Percentiles rank a stretch among this genome's conserved stretches.
Conservation (phyloP, 345 rosid species). For the Turritis glabra region DNA sequence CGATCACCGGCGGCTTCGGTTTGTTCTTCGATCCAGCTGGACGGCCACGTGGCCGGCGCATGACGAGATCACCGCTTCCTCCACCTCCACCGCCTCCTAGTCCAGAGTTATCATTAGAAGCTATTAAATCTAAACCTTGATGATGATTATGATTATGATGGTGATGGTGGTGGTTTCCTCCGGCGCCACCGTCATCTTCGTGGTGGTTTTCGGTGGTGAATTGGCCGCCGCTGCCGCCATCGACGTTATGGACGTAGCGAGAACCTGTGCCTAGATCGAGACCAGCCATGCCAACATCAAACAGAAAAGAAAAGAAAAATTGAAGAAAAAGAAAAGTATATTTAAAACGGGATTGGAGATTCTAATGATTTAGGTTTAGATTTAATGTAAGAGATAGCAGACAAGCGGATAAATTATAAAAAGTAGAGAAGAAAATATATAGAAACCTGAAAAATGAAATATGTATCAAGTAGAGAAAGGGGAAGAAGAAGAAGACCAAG, state of each 20-base stretch:
- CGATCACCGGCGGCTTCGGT: slow-evolving; percentile 84
- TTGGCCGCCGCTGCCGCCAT: slow-evolving; percentile 8
- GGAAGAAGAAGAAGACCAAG: slow-evolving; percentile 33
- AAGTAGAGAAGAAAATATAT: slow-evolving; percentile 37
- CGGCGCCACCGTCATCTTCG: slow-evolving; percentile 48
- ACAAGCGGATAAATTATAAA: slow-evolving; percentile 32
- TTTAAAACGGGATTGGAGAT: slow-evolving; percentile 21
- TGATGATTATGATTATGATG: slow-evolving; percentile 31
- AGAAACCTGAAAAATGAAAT: slow-evolving; percentile 37
- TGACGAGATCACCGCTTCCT: slow-evolving; percentile 57
- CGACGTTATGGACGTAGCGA: slow-evolving; percentile 38
- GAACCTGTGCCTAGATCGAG: slow-evolving; percentile 48
- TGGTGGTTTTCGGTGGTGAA: slow-evolving; percentile 52
- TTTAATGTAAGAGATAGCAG: slow-evolving; percentile 26
- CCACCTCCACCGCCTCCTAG: slow-evolving; percentile 44
- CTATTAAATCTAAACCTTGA: slow-evolving; percentile 34
- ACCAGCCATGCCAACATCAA: slow-evolving; percentile 47
- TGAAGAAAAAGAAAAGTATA: slow-evolving; percentile 11
- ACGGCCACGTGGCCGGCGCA: slow-evolving; percentile 85
- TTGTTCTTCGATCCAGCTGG: slow-evolving; percentile 96
- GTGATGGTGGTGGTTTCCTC: slow-evolving; percentile 41
- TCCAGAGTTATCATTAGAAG: slow-evolving; percentile 32
- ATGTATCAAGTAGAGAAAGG: slow-evolving; percentile 19
- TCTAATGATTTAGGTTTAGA: slow-evolving; percentile 34
- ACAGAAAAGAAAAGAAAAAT: slow-evolving; percentile 8